A percentile compares a stretch with the other conserved stretches of the same genome.
These are phyloP conservation scores for Dendrobium nobile DNA, from an alignment of 106 monocot genomes.

Conservation along the genomic window DNA sequence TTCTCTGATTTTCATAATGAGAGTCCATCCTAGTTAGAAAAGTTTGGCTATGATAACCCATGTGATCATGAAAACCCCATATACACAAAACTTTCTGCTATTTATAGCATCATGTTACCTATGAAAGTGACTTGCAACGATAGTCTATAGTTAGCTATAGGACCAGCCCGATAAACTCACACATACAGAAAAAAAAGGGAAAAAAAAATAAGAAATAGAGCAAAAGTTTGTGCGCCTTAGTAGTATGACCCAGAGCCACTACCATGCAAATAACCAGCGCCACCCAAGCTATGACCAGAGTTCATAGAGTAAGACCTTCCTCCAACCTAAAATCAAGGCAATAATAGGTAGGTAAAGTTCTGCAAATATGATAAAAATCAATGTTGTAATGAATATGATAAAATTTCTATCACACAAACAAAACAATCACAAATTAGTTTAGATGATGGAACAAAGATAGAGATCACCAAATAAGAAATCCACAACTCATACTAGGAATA, in stretches of 20 bases:
- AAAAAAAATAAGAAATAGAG: background rate
- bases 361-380: too few species aligned
- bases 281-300: constrained; percentile 55
- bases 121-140: background rate
- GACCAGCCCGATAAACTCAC: background rate
- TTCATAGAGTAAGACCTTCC: constrained; percentile 70
- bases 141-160: background rate
- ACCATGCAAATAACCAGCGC: constrained; percentile 46
- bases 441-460: too few species aligned
- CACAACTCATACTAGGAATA: too few species aligned
- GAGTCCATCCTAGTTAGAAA: too few species aligned
- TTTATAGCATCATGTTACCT: background rate
- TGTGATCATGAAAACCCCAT: constrained; percentile 35
- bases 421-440: too few species aligned
- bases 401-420: too few species aligned
- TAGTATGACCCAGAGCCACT: constrained; percentile 80
- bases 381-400: too few species aligned
- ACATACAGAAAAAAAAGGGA: background rate
- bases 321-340: constrained; percentile 42
- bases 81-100: background rate
- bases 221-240: constrained; percentile 43
- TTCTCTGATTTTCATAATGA: too few species aligned
- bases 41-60: constrained; percentile 1
- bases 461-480: too few species aligned
- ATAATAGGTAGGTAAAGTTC: background rate